These are phyloP conservation scores for Tolypocladium tropicale DNA, from an alignment of 2,329 filamentous ascomycete species.

Conservation along the genomic window DNA sequence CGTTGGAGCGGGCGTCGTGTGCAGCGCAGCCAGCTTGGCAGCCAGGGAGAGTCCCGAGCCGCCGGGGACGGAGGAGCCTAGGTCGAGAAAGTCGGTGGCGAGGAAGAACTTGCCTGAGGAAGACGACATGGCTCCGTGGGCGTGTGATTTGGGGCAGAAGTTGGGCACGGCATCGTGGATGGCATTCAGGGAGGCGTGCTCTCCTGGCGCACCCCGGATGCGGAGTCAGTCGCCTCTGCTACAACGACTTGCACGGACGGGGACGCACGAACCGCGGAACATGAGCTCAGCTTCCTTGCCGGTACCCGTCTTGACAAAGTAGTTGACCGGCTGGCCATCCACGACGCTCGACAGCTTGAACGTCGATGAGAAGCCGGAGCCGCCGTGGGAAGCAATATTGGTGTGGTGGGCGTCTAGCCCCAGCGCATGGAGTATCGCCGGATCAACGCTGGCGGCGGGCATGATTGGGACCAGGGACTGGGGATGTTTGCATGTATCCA, in stretches of 20 bases:
- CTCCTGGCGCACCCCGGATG: conserved; percentile 39
- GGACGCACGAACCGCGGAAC: conserved; percentile 48
- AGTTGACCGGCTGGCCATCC: conserved; percentile 42
- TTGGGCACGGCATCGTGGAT: conserved; percentile 62
- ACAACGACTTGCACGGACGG: neutral
- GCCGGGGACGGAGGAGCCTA: conserved; percentile 32
- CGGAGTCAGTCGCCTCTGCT: neutral
- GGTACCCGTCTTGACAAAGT: conserved; percentile 63
- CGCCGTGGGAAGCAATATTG: conserved; percentile 49
- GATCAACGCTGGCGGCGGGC: conserved; percentile 44
- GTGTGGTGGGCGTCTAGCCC: conserved; percentile 43
- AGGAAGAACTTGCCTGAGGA: conserved; percentile 45
- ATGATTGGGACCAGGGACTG: conserved; percentile 18
- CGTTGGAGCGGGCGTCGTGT: conserved; percentile 61
- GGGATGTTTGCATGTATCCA: neutral
- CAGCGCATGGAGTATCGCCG: conserved; percentile 51
- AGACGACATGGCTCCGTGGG: conserved; percentile 50
- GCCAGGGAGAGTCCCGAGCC: conserved; percentile 52
- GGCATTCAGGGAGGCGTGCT: conserved; percentile 75
- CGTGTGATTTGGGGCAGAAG: conserved; percentile 67
- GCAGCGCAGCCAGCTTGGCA: conserved; percentile 66
- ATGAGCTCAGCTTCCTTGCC: conserved; percentile 52
- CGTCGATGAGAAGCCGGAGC: conserved; percentile 59
- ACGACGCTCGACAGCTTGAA: conserved; percentile 41
- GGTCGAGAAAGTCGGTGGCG: conserved; percentile 72